Percentiles rank a stretch among this genome's conserved stretches.
Conservation (phyloP, 371 early-diverging fungal genomes). For the Entomophthora muscae region DNA sequence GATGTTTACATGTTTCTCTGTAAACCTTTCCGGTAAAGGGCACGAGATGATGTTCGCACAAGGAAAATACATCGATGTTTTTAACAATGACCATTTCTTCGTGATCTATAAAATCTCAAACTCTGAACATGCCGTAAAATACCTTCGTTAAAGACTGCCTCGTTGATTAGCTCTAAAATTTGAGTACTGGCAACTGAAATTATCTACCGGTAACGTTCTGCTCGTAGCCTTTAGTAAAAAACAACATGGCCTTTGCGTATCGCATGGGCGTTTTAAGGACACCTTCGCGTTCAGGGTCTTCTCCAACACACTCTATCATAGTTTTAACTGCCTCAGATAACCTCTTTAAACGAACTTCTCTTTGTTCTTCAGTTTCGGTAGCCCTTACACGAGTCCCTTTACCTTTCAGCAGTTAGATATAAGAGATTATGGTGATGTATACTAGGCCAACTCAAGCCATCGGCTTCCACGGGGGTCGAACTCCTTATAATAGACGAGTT, state of each 20-base stretch:
- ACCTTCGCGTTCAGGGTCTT: no score
- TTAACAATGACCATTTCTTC: constrained; percentile 97
- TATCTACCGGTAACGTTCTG: constrained; percentile 47
- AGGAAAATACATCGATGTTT: constrained; percentile 86
- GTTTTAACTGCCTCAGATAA: no score
- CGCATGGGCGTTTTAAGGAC: constrained; percentile 97
- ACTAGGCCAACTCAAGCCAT: constrained; percentile 35
- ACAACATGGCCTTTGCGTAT: constrained; percentile 83
- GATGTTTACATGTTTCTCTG: no score
- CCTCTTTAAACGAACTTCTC: constrained; percentile 42
- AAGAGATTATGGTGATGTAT: constrained; percentile 12
- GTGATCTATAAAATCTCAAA: constrained; percentile 51
- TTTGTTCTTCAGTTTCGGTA: constrained; percentile 54
- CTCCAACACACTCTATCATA: no score
- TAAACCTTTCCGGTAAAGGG: no score
- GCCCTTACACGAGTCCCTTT: constrained; percentile 52
- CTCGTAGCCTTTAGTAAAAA: constrained; percentile 93
- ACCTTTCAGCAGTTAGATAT: constrained; percentile 14
- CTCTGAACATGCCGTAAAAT: no score
- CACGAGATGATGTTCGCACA: no score
- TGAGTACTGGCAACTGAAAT: background rate
- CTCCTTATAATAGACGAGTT: no score
- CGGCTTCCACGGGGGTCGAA: no score
- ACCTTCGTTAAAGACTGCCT: no score
- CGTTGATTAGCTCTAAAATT: no score